Evolutionary conservation across 208 protist species (phyloP), one percentile per base, ranked within the genome.

Genomic region (Trypanosoma scelopori): DNA sequence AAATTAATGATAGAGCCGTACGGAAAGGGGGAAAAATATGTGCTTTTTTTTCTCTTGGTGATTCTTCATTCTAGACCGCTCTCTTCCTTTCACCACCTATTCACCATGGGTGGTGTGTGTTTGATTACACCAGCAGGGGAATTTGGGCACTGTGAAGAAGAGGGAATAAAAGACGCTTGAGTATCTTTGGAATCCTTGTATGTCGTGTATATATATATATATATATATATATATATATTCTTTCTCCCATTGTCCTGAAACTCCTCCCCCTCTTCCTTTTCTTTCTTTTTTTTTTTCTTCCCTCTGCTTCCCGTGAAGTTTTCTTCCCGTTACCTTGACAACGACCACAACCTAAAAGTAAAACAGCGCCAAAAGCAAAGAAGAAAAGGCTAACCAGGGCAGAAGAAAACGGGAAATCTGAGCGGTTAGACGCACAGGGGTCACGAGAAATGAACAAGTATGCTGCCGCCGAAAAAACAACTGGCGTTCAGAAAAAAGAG

Each of bases 391-490:
- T 39, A 41, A 60, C 20, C 25, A 11, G 23, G 41, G 6, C 5
- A 20, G 23, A 22, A 28, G 23, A 20, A 48, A 20, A 63, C 47
- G 12, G 32, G 39, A 4, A 49, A 48, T 32, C 7, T 13, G 23
- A 47, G 32, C 20, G 39, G 51, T 28, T 42, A 53, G 18, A 16
- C 20, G 55, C 43, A 25, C 11, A 20, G 20, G 43, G 12, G 45
- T 13, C 18, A 68, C 37, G 45, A 27, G 52, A 48, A 64, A 71
- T 63, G 65, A 65, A 27, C 60, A 94, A 90, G 61, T 87, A 89
- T 71, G 76, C 81, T 39, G 83, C 78, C 5, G 71, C 82, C 13
- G 87, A 84, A 32, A 84, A 73, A 53, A 57, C 12, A 18, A 22
- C 67, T 22, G 41, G 16, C 7, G 22, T 12, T 22, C 67, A 66